Evolutionary conservation across 2,329 filamentous ascomycete genomes (phyloP), one percentile per base, ranked within the genome.

Genomic region (Exophiala sp.): DNA sequence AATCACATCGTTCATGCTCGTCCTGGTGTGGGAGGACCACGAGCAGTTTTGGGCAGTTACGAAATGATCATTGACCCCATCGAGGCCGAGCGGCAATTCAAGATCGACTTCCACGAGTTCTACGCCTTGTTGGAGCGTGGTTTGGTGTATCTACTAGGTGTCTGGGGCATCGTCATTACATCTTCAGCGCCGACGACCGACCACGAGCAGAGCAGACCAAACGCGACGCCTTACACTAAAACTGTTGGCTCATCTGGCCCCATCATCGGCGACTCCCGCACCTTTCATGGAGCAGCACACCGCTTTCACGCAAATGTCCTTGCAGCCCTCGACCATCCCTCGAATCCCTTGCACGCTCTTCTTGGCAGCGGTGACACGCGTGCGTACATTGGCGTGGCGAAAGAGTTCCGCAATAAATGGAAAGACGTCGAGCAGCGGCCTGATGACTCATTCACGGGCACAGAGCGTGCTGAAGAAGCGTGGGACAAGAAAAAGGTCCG

Each of bases 81-180:
- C 18, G 60, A 62, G 40, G 79, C 79, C 0, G 82, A 86, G 67
- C 76, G 81, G 12, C 88, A 88, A 77, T 89, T 89, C 74, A 89
- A 89, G 67, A 77, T 89, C 6, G 87, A 89, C 65, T 90, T 89
- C 59, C 84, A 87, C 69, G 87, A 90, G 65, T 89, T 86, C 68
- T 89, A 89, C 71, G 82, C 83, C 47, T 77, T 88, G 34, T 78
- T 89, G 5, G 87, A 90, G 70, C 81, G 87, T 29, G 85, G 85
- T 0, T 74, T 89, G 6, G 84, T 88, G 1, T 80, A 85, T 43
- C 72, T 88, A 1, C 77, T 88, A n/a, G 77, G 77, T 0, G 78
- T 88, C 0, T 86, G 84, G 54, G 82, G 80, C 6, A 75, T 88
- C 4, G 65, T 67, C 0, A 73, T 89, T 0, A 69, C 74, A 0